Conservation (phyloP, 768 basidiomycete genomes). For the Rhizopogon roseolus region DNA sequence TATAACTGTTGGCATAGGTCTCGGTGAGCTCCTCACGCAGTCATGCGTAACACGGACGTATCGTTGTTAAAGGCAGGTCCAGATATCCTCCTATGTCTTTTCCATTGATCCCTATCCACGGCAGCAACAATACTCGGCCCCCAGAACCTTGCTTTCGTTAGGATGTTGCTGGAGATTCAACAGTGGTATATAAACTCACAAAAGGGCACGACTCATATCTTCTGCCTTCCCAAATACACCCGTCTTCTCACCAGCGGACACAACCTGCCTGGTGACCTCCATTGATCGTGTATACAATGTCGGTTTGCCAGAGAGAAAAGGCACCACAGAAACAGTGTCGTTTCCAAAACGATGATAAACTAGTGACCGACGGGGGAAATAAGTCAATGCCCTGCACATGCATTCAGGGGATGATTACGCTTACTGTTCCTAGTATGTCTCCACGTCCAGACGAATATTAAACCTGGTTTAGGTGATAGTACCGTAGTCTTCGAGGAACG, state of each 20-base stretch:
- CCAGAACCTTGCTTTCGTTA: constrained; percentile 8
- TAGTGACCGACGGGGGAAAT: background rate
- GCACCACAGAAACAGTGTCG: constrained; percentile 18
- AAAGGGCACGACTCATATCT: constrained; percentile 5
- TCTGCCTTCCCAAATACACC: constrained; percentile 16
- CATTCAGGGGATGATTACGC: background rate
- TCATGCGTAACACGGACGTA: constrained; percentile 10
- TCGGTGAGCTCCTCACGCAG: background rate
- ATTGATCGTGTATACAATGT: constrained; percentile 17
- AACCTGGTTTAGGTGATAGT: constrained; percentile 3
- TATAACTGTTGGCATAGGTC: constrained; percentile 8
- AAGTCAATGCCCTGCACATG: background rate
- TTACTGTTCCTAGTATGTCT: constrained; percentile 14
- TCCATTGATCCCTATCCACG: constrained; percentile 12
- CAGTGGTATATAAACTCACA: constrained; percentile 10
- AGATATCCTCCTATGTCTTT: constrained; percentile 14
- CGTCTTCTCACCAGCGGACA: constrained; percentile 12
- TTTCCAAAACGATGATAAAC: constrained; percentile 14
- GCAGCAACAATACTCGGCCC: constrained; percentile 11
- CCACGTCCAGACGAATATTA: constrained; percentile 18
- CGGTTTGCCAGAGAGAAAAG: constrained; percentile 14
- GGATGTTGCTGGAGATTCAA: background rate
- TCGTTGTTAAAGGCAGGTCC: constrained; percentile 20
- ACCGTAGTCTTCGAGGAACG: too few relatives aligned
- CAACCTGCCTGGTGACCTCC: constrained; percentile 15